Evolutionary conservation across 75 land plant genomes (phyloP), one percentile per base, ranked within the genome.

Genomic region (Pinus albicaulis): DNA sequence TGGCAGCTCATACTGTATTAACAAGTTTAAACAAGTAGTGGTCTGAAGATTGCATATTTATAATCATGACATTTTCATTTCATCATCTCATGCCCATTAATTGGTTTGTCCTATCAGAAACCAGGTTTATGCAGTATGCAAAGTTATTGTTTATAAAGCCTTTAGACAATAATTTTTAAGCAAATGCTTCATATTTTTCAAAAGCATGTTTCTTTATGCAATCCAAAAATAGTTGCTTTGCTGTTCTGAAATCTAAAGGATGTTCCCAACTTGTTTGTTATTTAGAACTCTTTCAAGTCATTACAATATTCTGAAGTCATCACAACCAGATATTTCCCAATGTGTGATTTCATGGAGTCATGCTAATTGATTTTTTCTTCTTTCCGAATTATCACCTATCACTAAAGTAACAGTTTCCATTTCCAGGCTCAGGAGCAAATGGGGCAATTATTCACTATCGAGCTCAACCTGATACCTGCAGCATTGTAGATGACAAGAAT

Each of bases 401-500:
- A 44, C 48, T 44, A 8, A 44, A 44, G 7, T 44, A 44, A 44
- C 48, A 7, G 7, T 44, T 44, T 8, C 7, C 48, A 44, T 44
- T 44, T 0, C 48, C 86, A 96, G 99, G 86, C 16, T 94, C 95
- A 55, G 99, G 99, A 55, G 88, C 90, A 72, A 94, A 96, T 85
- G 99, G 99, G 74, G 99, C 99, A 53, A 86, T 96, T 71, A 93
- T 96, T 81, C 99, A 96, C 81, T 96, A 96, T 73, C 86, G 86
- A 66, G 89, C 99, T 44, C 87, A 88, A 66, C 87, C 91, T 57
- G 90, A 76, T 10, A 90, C 79, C 55, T 94, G 99, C 80, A 79
- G 89, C 56, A 34, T 85, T 59, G 98, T 96, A 68, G 93, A 90
- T 76, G 87, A 84, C 24, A 79, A 94, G 22, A 86, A 87, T 31